phyloP scores from a whole-genome alignment of 1,284 basidiomycete species.

The Malassezia pachydermatis region DNA sequence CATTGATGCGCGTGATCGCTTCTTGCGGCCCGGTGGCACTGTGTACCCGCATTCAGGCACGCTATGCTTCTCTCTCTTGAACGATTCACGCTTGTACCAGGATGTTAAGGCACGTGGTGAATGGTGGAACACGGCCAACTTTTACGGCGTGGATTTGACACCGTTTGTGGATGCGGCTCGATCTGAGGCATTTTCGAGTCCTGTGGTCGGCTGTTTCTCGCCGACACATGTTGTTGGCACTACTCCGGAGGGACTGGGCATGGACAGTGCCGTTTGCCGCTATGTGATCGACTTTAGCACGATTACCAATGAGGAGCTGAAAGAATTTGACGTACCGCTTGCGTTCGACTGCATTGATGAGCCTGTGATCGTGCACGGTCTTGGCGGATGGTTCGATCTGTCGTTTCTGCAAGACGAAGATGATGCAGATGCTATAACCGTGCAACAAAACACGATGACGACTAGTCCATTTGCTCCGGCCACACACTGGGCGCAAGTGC shows the following conservation, averaged over 20 bases:
- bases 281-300: constrained; percentile 38
- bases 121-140: constrained; percentile 22
- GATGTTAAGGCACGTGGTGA: constrained; percentile 35
- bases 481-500: constrained; percentile 45
- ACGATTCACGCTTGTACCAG: constrained; percentile 51
- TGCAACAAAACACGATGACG: constrained; percentile 23
- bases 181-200: constrained; percentile 31
- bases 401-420: constrained; percentile 25
- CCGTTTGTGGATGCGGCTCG: constrained; percentile 33
- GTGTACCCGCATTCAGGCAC: constrained; percentile 51
- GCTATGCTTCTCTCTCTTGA: constrained; percentile 52
- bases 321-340: constrained; percentile 35
- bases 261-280: constrained; percentile 13
- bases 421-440: constrained; percentile 11
- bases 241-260: constrained; percentile 15
- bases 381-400: constrained; percentile 44
- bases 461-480: constrained; percentile 39
- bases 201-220: constrained; percentile 39
- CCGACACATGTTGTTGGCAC: constrained; percentile 29
- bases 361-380: constrained; percentile 31
- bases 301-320: constrained; percentile 27
- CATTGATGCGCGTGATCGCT: constrained; percentile 50
- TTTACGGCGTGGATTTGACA: constrained; percentile 42
- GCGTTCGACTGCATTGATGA: constrained; percentile 26
- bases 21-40: constrained; percentile 51